Base-by-base conservation (phyloP, 129 eudicot species). In the Ambrosia trifida region DNA sequence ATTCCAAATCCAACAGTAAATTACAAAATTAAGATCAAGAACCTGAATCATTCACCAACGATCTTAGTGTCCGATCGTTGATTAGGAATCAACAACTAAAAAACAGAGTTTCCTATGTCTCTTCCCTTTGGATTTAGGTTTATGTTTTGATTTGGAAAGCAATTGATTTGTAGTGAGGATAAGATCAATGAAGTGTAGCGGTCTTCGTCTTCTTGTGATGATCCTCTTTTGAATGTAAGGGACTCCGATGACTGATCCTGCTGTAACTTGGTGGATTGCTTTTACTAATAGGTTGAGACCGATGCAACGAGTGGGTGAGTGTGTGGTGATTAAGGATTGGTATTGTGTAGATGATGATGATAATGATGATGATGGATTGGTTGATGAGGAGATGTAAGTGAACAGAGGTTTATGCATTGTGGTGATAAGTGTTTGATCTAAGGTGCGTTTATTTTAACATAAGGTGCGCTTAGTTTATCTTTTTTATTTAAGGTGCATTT, bases 271-370 rank as follows among this genome's bases (percentile, higher is more conserved):
- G 77, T 83, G 83, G 51, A 87, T 82, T 24, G 92, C 92, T 65
- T 87, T 87, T 30, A 83, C 92, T 50, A 87, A 88, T 14, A 87
- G 92, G 79, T 87, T 87, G n/a, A 87, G 83, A 72, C 92, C 92
- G 33, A 72, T 47, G 53, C 92, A 87, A 0, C 92, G 88, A 46
- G 75, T 43, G 11, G 68, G 51, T 12, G 77, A 70, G 20, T 68
- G 70, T 63, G 76, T 68, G 6, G 81, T 80, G 79, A 80, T 68
- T 19, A 83, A 61, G 40, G 86, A 81, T 56, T 41, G 83, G 1
- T 63, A 54, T n/a, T 49, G 59, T 57, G n/a, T n/a, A n/a, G n/a
- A n/a, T n/a, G n/a, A n/a, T n/a, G n/a, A n/a, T n/a, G n/a, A n/a
- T n/a, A 67, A 41, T 41, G 76, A 72, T 20, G 68, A 11, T 44